A percentile compares a stretch with the other conserved stretches of the same genome.
Conservation (phyloP, 2,329 filamentous ascomycete species). For the Pyrenophora teres region DNA sequence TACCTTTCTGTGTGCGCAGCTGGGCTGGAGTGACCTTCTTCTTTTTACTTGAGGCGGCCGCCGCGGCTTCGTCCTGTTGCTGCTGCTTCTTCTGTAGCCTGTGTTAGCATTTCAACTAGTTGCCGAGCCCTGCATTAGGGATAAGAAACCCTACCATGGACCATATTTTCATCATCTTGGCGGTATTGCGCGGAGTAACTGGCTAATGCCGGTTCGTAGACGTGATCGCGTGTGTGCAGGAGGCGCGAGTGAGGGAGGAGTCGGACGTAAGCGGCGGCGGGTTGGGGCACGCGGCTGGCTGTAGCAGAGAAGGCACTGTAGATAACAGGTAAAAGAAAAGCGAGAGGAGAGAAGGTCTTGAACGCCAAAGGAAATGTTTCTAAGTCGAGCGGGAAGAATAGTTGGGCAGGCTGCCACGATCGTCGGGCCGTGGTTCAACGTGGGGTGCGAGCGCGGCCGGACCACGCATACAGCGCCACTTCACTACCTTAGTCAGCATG, state of each 20-base stretch:
- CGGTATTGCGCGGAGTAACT: conserved; percentile 28
- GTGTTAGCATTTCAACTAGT: conserved; percentile 28
- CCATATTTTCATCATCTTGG: conserved; percentile 98
- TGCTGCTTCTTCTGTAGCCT: conserved; percentile 76
- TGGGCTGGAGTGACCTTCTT: conserved; percentile 99
- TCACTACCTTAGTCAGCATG: conserved; percentile 14
- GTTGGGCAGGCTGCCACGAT: conserved; percentile 19
- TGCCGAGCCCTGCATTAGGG: neutral
- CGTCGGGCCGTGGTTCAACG: conserved; percentile 19
- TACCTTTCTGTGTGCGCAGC: conserved; percentile 94
- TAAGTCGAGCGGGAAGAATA: conserved; percentile 12
- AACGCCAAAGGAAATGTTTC: conserved; percentile 20
- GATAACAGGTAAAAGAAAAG: neutral
- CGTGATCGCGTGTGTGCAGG: conserved; percentile 23
- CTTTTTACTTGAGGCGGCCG: conserved; percentile 80
- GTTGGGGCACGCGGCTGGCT: neutral
- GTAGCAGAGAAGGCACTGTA: neutral
- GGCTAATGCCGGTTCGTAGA: conserved; percentile 6
- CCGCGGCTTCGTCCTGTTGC: conserved; percentile 91
- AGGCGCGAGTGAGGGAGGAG: conserved; percentile 13
- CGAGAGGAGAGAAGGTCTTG: conserved; percentile 10
- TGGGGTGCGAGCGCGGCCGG: conserved; percentile 21
- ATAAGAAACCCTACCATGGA: conserved; percentile 73
- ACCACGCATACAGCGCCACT: conserved; percentile 11
- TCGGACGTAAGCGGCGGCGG: conserved; percentile 19